These are phyloP conservation scores for Sclerotiophoma versabilis DNA, from an alignment of 2,329 filamentous ascomycete genomes.

Conservation along the genomic window DNA sequence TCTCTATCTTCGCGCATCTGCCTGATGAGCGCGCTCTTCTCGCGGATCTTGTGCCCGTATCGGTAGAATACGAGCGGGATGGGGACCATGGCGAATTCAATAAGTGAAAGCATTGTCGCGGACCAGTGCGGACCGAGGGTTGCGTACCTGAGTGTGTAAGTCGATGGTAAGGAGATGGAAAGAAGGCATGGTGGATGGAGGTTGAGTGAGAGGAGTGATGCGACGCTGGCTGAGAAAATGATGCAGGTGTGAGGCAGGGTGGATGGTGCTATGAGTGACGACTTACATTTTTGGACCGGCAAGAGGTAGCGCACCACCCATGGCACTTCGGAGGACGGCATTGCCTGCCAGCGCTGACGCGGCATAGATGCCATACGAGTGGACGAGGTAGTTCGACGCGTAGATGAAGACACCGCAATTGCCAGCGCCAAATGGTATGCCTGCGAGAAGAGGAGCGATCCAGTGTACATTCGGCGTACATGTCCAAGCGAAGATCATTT, in stretches of 20 bases:
- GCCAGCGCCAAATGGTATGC: slow-evolving; percentile 79
- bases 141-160: slow-evolving; percentile 58
- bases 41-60: slow-evolving; percentile 64
- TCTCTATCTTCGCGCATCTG: slow-evolving; percentile 55
- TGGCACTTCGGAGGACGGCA: slow-evolving; percentile 72
- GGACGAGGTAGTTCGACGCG: slow-evolving; percentile 78
- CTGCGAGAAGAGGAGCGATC: slow-evolving; percentile 79
- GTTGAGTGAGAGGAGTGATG: too few species aligned
- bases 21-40: slow-evolving; percentile 62
- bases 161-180: background rate
- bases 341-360: slow-evolving; percentile 83
- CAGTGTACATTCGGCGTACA: slow-evolving; percentile 81
- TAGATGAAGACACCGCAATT: slow-evolving; percentile 85
- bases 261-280: too few species aligned
- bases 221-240: too few species aligned
- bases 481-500: slow-evolving; percentile 81
- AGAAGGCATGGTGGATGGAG: too few species aligned
- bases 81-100: slow-evolving; percentile 77
- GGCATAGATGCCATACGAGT: slow-evolving; percentile 81
- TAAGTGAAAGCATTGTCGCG: slow-evolving; percentile 74
- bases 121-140: slow-evolving; percentile 78
- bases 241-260: too few species aligned
- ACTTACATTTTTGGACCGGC: slow-evolving; percentile 70
- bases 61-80: slow-evolving; percentile 81
- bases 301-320: slow-evolving; percentile 81